phyloP scores from a whole-genome alignment of 257 asterid genomes.

The Knoxia roxburghii region DNA sequence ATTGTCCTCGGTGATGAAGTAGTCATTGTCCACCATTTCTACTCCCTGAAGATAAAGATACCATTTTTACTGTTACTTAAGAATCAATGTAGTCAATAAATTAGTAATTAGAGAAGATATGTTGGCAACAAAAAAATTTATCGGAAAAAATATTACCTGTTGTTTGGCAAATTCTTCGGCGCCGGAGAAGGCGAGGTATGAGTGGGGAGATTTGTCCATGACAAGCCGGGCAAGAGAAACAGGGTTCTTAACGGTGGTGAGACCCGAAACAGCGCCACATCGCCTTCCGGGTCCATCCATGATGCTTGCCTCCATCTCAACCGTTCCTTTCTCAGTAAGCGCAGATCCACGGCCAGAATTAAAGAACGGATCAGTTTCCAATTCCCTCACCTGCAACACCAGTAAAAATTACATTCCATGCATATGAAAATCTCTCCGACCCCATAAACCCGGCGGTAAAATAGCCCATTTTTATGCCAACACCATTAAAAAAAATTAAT shows the following conservation, averaged over 20 bases:
- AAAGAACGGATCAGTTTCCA: conserved; percentile 83
- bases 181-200: conserved; percentile 83
- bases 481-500: background rate
- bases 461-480: background rate
- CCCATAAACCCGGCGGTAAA: background rate
- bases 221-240: conserved; percentile 94
- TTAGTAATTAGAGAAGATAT: too few relatives aligned
- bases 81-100: too few relatives aligned
- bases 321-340: conserved; percentile 81
- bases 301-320: conserved; percentile 99
- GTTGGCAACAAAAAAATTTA: too few relatives aligned
- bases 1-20: conserved; percentile 88
- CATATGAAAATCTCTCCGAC: background rate
- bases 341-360: conserved; percentile 99
- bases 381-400: conserved; percentile 59
- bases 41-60: conserved; percentile 51
- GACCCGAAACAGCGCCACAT: conserved; percentile 97
- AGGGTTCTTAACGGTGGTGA: conserved; percentile 83
- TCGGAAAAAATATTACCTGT: conserved; percentile 31
- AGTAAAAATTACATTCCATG: background rate
- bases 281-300: conserved; percentile 89
- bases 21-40: conserved; percentile 68
- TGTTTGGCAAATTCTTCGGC: conserved; percentile 88
- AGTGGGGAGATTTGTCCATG: conserved; percentile 95
- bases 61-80: background rate